Evolutionary conservation across 768 basidiomycete genomes (phyloP), one percentile per base, ranked within the genome.

Genomic region (Lentinula guzmanii): DNA sequence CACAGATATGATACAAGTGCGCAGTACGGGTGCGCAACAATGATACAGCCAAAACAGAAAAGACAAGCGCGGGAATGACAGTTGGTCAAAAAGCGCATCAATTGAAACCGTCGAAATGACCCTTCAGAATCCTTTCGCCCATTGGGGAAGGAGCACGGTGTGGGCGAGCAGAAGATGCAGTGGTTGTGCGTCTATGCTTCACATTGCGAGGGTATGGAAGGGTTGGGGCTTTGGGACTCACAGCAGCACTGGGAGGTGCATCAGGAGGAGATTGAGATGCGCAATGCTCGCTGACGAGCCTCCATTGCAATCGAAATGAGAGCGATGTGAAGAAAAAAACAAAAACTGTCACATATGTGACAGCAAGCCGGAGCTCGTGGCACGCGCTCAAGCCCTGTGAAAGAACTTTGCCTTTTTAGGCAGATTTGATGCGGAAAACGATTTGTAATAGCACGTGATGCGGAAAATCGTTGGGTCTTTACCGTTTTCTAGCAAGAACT

Each of bases 101-200:
- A 69, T 91, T 90, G 79, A 94, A 94, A 53, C 92, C 88, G 69
- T 94, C 92, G 66, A 93, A 94, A 67, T 94, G 92, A 8, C 92
- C 92, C 77, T 91, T 94, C 66, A 94, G 81, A 63, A 94, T 93
- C 62, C 92, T 81, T 74, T 94, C 92, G 64, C 91, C 93, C 92
- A 93, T 93, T 5, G 91, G 91, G 42, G 90, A 91, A 18, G 91
- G 91, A 2, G 89, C 90, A 63, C 85, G 78, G 60, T 82, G 85
- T 9, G 80, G 80, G 54, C 80, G 80, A 13, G 79, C 75, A 52
- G 71, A 69, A 46, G 79, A 80, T 58, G 87, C 70, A 18, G 87
- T 88, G 4, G 86, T 83, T n/a, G 87, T 81, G 18, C 89, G 86
- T 61, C 78, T 80, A 13, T 77, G 77, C 65, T 72, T 74, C 57